Conservation (phyloP, 495 filamentous ascomycete species). For the Annulohypoxylon bovei region DNA sequence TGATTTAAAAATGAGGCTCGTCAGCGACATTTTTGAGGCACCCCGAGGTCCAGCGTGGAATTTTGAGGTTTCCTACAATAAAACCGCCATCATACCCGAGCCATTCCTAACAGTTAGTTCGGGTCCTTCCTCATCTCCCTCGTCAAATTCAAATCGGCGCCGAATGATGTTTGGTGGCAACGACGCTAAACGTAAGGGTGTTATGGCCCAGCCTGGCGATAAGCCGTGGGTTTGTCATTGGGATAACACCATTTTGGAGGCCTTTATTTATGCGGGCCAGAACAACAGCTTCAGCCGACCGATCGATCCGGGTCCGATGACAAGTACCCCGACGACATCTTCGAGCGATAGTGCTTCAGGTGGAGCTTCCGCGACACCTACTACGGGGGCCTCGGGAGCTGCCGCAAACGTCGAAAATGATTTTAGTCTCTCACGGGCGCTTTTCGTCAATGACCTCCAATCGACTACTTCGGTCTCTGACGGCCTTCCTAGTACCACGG, state of each 20-base stretch:
- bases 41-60: slow-evolving; percentile 78
- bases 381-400: slow-evolving; percentile 37
- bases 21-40: slow-evolving; percentile 69
- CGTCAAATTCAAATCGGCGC: slow-evolving; percentile 20
- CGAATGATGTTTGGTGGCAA: slow-evolving; percentile 36
- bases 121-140: slow-evolving; percentile 4
- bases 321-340: slow-evolving; percentile 35
- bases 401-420: slow-evolving; percentile 12
- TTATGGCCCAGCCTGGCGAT: slow-evolving; percentile 64
- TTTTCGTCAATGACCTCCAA: slow-evolving; percentile 9
- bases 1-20: slow-evolving; percentile 65
- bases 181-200: slow-evolving; percentile 59
- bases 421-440: slow-evolving; percentile 16
- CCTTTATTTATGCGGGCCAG: slow-evolving; percentile 80
- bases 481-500: not conserved
- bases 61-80: slow-evolving; percentile 77
- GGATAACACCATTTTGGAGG: slow-evolving; percentile 82
- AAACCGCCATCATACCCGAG: slow-evolving; percentile 78
- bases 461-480: slow-evolving; percentile 5
- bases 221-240: slow-evolving; percentile 89
- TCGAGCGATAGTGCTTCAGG: not conserved
- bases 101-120: slow-evolving; percentile 51
- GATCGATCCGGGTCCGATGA: slow-evolving; percentile 16
- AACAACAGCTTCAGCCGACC: slow-evolving; percentile 54
- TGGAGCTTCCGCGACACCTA: not conserved